Evolutionary conservation across 345 rosid species (phyloP).

Genomic region (Euphorbia peplus): DNA sequence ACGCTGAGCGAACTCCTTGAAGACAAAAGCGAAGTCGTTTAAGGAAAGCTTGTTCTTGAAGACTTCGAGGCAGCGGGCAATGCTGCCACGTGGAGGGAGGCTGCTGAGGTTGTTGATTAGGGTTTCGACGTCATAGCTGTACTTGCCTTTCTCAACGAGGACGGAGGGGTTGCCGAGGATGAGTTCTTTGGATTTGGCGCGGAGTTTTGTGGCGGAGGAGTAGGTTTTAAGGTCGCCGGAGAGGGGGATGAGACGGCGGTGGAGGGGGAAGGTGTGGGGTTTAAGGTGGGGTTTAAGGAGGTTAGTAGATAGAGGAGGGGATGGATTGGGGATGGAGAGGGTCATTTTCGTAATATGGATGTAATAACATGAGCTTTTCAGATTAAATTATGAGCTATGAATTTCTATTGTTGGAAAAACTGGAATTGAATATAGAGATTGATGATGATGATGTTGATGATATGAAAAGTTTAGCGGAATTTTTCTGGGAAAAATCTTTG

Average conservation of each 20-base stretch:
- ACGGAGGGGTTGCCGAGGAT: conserved; percentile 77
- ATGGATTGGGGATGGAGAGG: conserved; percentile 21
- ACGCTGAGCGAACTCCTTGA: conserved; percentile 89
- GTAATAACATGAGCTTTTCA: conserved; percentile 28
- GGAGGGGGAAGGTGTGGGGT: conserved; percentile 28
- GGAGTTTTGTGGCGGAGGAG: conserved; percentile 26
- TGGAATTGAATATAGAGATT: neutral
- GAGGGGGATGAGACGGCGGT: conserved; percentile 29
- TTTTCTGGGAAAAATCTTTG: conserved; percentile 3
- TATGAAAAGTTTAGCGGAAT: neutral
- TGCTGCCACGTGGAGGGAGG: conserved; percentile 97
- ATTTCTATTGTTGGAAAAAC: no score
- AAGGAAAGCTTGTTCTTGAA: conserved; percentile 89
- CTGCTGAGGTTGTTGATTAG: conserved; percentile 95
- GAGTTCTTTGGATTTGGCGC: conserved; percentile 59
- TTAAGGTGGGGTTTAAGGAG: conserved; percentile 34
- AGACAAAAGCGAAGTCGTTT: conserved; percentile 83
- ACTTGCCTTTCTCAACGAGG: conserved; percentile 80
- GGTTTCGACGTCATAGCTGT: conserved; percentile 93
- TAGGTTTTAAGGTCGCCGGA: conserved; percentile 25
- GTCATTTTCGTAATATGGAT: conserved; percentile 30
- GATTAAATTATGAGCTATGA: neutral
- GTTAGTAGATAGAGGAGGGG: conserved; percentile 7
- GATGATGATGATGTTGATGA: no score
- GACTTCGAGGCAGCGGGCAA: conserved; percentile 76